Base-by-base conservation (phyloP, 805 yeast species). In the Candida ponderosae region DNA sequence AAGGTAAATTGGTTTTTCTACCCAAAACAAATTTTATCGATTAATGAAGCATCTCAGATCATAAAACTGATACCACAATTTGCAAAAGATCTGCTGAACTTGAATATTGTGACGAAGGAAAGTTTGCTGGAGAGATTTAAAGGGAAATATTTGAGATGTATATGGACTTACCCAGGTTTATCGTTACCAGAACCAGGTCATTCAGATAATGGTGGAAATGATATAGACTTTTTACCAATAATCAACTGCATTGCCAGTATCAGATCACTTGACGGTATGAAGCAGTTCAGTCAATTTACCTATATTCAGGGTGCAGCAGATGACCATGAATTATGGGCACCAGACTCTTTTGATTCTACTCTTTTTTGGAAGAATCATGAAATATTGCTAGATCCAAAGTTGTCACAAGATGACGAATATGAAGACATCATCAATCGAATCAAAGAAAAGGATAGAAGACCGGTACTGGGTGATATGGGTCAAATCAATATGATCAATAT, bases 241-340 rank as follows among this genome's bases (percentile, higher is more conserved):
- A 49, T 76, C 8, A 59, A 74, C 35, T 67, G 85, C 35, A 79
- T 87, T 0, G 81, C 83, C 0, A 81, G 89, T 31, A 64, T 66
- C 39, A 66, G 65, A 51, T 73, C 70, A 16, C 80, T 75, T 45
- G 85, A 79, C 54, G 86, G 84, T 7, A 59, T 62, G 6, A 68
- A 62, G 35, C 60, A 60, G 34, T 47, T 68, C 34, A 41, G 55
- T 8, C 35, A 27, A 17, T 79, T 60, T 45, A 58, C 68, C 0
- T 88, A 88, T 51, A 83, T 87, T 1, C 96, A 87, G 57, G 97
- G 97, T 1, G 93, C 96, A 0, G 96, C 93, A 0, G 97, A 88
- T 56, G 96, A 89, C 50, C 95, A 88, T 54, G 97, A 88, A 50
- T 62, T 80, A 10, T 88, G 96, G 97, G 72, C 81, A 0, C 63